A percentile compares a stretch with the other conserved stretches of the same genome.
Conservation (phyloP, 2,329 filamentous ascomycete genomes). For the Paraphoma sp. region DNA sequence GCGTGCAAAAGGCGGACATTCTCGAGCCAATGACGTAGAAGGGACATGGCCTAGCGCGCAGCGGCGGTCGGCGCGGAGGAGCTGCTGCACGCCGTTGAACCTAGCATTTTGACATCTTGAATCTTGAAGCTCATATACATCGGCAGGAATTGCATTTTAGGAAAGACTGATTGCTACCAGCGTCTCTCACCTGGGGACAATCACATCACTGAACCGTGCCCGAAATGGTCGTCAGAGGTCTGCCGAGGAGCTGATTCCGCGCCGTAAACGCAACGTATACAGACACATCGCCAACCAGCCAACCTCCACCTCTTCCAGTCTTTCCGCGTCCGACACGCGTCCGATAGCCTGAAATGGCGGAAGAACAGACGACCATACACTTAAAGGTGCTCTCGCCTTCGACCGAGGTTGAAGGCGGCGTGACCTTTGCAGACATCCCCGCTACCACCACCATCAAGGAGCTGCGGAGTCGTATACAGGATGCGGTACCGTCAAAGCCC, state of each 20-base stretch:
- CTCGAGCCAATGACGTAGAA: slow-evolving; percentile 35
- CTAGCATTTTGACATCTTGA: neutral
- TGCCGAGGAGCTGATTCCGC: slow-evolving; percentile 19
- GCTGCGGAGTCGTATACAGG: slow-evolving; percentile 60
- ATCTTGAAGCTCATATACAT: neutral
- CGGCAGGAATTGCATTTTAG: neutral
- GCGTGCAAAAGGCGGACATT: slow-evolving; percentile 25
- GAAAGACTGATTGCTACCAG: neutral
- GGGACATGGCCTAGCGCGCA: slow-evolving; percentile 20
- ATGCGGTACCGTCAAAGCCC: slow-evolving; percentile 53
- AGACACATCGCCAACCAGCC: slow-evolving; percentile 19
- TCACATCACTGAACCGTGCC: neutral
- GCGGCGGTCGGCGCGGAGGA: slow-evolving; percentile 19
- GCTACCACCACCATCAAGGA: slow-evolving; percentile 55
- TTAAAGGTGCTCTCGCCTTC: slow-evolving; percentile 50
- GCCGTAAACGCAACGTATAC: slow-evolving; percentile 43
- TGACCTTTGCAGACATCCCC: slow-evolving; percentile 41
- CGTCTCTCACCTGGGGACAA: neutral
- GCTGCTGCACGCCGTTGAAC: slow-evolving; percentile 1
- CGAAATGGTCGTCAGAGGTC: slow-evolving; percentile 10
- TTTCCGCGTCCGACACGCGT: neutral
- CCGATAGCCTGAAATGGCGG: slow-evolving; percentile 31
- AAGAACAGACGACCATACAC: slow-evolving; percentile 33
- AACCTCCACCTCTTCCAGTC: slow-evolving; percentile 5
- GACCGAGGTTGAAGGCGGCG: slow-evolving; percentile 43